phyloP scores from a whole-genome alignment of 148 eudicot genomes.

The Tetragonia tetragonoides region DNA sequence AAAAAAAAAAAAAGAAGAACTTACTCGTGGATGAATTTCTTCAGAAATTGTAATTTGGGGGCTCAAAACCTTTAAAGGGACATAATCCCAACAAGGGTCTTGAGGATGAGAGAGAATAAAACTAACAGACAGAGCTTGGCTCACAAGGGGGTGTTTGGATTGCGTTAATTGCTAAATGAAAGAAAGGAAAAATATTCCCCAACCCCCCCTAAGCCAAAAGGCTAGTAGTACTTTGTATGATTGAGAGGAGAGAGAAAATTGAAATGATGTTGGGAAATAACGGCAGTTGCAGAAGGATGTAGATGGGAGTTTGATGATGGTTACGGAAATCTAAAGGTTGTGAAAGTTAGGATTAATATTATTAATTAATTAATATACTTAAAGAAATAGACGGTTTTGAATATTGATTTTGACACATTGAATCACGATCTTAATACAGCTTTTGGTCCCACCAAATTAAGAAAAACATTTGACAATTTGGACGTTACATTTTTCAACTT shows the following conservation, averaged over 20 bases:
- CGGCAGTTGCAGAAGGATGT: too few species aligned
- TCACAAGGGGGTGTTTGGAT: slow-evolving; percentile 19
- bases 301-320: too few species aligned
- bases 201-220: neutral
- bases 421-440: too few species aligned
- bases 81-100: neutral
- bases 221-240: neutral
- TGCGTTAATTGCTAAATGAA: slow-evolving; percentile 22
- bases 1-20: neutral
- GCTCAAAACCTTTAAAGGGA: slow-evolving; percentile 8
- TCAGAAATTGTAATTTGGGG: neutral
- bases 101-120: neutral
- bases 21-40: slow-evolving; percentile 17
- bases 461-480: too few species aligned
- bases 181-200: slow-evolving; percentile 12
- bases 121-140: slow-evolving; percentile 19
- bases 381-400: too few species aligned
- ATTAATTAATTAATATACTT: too few species aligned
- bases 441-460: too few species aligned
- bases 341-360: too few species aligned
- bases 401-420: too few species aligned
- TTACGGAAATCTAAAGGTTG: too few species aligned
- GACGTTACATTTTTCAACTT: too few species aligned
- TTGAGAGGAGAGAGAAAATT: neutral
- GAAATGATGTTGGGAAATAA: too few species aligned